A percentile compares a stretch with the other conserved stretches of the same genome.
phyloP scores from a whole-genome alignment of 805 yeast genomes.

The Maudiozyma bulderi region DNA sequence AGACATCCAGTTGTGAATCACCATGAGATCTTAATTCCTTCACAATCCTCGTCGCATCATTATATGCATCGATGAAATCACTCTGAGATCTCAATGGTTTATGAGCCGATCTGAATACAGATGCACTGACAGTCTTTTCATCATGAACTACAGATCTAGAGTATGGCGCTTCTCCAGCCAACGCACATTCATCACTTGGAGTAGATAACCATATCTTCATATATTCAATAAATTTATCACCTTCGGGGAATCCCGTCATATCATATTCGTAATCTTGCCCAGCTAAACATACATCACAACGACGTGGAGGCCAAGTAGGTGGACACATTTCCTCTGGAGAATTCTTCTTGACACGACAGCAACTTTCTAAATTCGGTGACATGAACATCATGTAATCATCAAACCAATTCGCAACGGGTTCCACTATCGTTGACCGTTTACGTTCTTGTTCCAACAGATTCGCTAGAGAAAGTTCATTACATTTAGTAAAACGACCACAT shows the following conservation, averaged over 20 bases:
- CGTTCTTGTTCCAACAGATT: slow-evolving; percentile 81
- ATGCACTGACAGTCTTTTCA: slow-evolving; percentile 38
- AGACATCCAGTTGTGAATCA: slow-evolving; percentile 37
- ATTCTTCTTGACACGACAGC: slow-evolving; percentile 64
- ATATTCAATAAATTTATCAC: slow-evolving; percentile 57
- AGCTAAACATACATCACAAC: slow-evolving; percentile 64
- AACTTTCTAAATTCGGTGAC: slow-evolving; percentile 76
- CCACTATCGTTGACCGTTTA: slow-evolving; percentile 58
- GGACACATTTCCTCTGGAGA: slow-evolving; percentile 51
- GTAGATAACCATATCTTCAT: slow-evolving; percentile 75
- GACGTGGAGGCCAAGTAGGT: slow-evolving; percentile 52
- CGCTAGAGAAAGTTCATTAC: slow-evolving; percentile 67
- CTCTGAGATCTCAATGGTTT: slow-evolving; percentile 67
- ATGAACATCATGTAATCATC: slow-evolving; percentile 85
- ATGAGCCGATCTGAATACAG: slow-evolving; percentile 76
- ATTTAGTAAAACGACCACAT: slow-evolving; percentile 82
- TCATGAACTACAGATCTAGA: slow-evolving; percentile 44
- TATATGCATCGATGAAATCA: slow-evolving; percentile 76
- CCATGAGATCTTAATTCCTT: slow-evolving; percentile 39
- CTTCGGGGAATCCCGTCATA: slow-evolving; percentile 79
- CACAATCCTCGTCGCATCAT: slow-evolving; percentile 58
- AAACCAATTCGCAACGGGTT: slow-evolving; percentile 86
- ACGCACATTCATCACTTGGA: slow-evolving; percentile 84
- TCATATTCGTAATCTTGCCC: slow-evolving; percentile 55
- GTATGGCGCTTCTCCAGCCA: slow-evolving; percentile 94